Evolutionary conservation across 371 early-diverging fungal genomes (phyloP), one percentile per base, ranked within the genome.

Genomic region (Dichotomocladium elegans): DNA sequence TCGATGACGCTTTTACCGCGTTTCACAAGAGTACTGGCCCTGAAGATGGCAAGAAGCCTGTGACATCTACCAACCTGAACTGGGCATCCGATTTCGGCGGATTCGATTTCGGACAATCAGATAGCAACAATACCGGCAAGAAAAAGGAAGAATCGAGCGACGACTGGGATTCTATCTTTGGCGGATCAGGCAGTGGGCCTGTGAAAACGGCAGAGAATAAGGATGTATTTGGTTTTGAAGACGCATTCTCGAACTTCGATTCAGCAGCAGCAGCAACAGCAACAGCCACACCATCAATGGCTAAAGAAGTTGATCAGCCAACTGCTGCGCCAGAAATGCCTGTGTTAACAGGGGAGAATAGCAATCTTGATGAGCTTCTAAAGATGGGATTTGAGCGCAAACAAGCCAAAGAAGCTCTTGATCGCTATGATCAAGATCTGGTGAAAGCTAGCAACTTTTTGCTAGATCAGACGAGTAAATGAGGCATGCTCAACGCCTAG

Each of bases 361-460:
- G 53, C 21, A 68, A 61, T 46, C 53, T 86, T 12, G 74, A 74
- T 15, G 66, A 72, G 11, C 68, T 87, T 35, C 62, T 80, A 21
- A 72, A 65, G 43, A 83, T 88, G 85, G 88, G 88, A 0, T 88
- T 86, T 66, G 66, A 81, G 14, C 72, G 76, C 12, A 72, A 75
- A 5, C 74, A 78, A 53, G 82, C 83, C 4, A 66, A 83, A 34
- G 77, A 85, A 21, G 88, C 88, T 1, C 64, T 88, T 29, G 83
- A 85, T 30, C 67, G 74, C 47, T 85, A 81, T 53, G 82, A 86
- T 47, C 82, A 86, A 61, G 85, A 88, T 48, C 41, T 87, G 15
- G 78, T 80, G 54, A 82, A 80, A 53, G 86, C 88, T n/a, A 80
- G 80, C 48, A 85, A 88, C 64, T 88, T 75, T 55, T 68, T 88